These are phyloP conservation scores for Auriscalpium microsporum DNA, from an alignment of 768 basidiomycete genomes.

Conservation along the genomic window DNA sequence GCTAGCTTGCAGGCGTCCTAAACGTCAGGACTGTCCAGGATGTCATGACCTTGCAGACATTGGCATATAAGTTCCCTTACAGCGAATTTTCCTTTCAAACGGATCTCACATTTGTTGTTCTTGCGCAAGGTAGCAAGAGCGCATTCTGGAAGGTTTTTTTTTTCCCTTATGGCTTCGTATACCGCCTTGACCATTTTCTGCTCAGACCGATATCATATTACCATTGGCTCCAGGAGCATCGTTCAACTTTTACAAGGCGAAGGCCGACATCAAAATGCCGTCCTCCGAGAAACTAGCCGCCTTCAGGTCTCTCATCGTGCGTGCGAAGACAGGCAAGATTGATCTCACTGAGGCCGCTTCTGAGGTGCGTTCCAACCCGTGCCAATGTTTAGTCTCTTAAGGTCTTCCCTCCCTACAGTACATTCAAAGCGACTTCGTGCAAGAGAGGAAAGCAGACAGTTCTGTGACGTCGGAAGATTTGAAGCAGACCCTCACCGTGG, in stretches of 20 bases:
- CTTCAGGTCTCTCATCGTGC: conserved; percentile 53
- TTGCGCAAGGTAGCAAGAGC: conserved; percentile 59
- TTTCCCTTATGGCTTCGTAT: neutral
- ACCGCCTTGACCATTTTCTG: neutral
- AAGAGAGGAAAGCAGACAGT: conserved; percentile 29
- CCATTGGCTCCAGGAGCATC: conserved; percentile 30
- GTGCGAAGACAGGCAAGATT: conserved; percentile 52
- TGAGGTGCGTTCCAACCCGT: conserved; percentile 34
- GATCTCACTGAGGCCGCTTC: conserved; percentile 46
- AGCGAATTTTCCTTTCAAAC: conserved; percentile 66
- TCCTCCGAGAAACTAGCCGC: conserved; percentile 35
- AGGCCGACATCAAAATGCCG: conserved; percentile 37
- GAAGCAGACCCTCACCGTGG: conserved; percentile 56
- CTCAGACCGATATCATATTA: conserved; percentile 50
- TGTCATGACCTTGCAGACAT: conserved; percentile 52
- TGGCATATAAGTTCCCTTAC: conserved; percentile 73
- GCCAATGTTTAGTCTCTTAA: neutral
- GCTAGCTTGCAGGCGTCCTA: conserved; percentile 38
- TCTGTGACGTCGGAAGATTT: conserved; percentile 50
- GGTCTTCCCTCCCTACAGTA: conserved; percentile 31
- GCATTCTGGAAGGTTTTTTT: conserved; percentile 57
- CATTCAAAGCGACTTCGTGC: conserved; percentile 70
- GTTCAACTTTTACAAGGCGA: conserved; percentile 41
- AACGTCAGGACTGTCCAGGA: conserved; percentile 61
- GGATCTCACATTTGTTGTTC: conserved; percentile 56